Conservation (phyloP, 805 yeast genomes). For the Saturnispora saitoi region DNA sequence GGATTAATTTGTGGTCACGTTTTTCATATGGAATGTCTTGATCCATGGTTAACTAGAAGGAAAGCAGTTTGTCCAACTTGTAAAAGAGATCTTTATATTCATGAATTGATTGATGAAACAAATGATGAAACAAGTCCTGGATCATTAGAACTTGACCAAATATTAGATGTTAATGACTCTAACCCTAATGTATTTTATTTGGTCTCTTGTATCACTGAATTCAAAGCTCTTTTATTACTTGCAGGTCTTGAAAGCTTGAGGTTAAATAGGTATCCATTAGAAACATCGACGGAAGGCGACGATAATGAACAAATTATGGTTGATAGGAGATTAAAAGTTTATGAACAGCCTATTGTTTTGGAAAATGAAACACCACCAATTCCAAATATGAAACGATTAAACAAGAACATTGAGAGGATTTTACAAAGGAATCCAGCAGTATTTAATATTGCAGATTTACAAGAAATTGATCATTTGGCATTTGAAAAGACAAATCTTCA, state of each 20-base stretch:
- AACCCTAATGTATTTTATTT: conserved; percentile 10
- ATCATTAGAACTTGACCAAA: conserved; percentile 21
- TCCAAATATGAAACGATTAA: conserved; percentile 20
- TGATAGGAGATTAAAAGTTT: neutral
- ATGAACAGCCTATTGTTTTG: conserved; percentile 9
- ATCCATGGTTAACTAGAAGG: conserved; percentile 71
- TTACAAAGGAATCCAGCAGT: conserved; percentile 26
- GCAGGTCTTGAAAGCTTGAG: conserved; percentile 12
- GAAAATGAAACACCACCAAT: conserved; percentile 20
- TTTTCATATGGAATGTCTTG: conserved; percentile 70
- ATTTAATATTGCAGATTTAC: conserved; percentile 34
- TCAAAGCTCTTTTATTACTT: conserved; percentile 15
- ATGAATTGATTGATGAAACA: conserved; percentile 13
- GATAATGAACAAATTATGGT: neutral
- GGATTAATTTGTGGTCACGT: conserved; percentile 78
- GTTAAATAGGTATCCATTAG: conserved; percentile 8
- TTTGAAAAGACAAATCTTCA: conserved; percentile 27
- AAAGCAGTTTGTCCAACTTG: conserved; percentile 82
- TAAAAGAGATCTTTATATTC: conserved; percentile 42
- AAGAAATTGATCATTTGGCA: conserved; percentile 39
- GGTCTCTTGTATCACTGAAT: conserved; percentile 9
- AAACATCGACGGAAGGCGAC: neutral
- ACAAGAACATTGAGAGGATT: conserved; percentile 19
- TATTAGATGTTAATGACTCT: conserved; percentile 8
- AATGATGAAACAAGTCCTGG: conserved; percentile 11